These are phyloP conservation scores for Paecilomyces formosus DNA, from an alignment of 2,329 filamentous ascomycete genomes.

Conservation along the genomic window DNA sequence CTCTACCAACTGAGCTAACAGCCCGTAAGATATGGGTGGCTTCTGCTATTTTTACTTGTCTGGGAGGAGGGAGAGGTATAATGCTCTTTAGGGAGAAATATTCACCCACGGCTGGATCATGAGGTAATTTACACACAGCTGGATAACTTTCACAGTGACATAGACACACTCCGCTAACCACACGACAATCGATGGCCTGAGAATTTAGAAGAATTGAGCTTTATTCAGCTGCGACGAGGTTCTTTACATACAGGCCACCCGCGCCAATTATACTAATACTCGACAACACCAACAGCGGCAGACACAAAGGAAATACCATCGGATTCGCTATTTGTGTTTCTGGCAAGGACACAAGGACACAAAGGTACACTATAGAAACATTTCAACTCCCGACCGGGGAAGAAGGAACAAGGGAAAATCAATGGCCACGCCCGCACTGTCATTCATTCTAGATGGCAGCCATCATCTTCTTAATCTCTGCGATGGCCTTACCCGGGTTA, in stretches of 20 bases:
- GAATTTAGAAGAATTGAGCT: neutral
- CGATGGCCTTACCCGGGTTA: slow-evolving; percentile 91
- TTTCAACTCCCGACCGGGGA: neutral
- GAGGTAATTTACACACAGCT: too few relatives aligned
- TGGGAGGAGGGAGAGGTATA: neutral
- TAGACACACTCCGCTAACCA: too few relatives aligned
- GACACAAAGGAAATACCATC: neutral
- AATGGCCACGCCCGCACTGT: neutral
- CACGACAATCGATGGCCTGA: too few relatives aligned
- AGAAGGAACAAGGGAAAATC: slow-evolving; percentile 6
- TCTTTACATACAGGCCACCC: neutral
- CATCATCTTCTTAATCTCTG: slow-evolving; percentile 98
- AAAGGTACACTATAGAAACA: neutral
- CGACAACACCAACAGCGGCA: neutral
- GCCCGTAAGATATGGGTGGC: neutral
- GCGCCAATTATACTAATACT: neutral
- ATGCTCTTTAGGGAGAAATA: neutral
- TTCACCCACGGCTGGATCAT: neutral
- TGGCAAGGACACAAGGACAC: neutral
- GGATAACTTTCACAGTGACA: too few relatives aligned
- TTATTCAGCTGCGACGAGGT: neutral
- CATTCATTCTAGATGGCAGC: slow-evolving; percentile 36
- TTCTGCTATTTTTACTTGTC: neutral
- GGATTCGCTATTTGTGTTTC: neutral
- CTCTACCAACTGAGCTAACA: slow-evolving; percentile 20